A percentile compares a stretch with the other conserved stretches of the same genome.
phyloP scores from a whole-genome alignment of 2,329 filamentous ascomycete genomes.

The Diaporthe vaccinii region DNA sequence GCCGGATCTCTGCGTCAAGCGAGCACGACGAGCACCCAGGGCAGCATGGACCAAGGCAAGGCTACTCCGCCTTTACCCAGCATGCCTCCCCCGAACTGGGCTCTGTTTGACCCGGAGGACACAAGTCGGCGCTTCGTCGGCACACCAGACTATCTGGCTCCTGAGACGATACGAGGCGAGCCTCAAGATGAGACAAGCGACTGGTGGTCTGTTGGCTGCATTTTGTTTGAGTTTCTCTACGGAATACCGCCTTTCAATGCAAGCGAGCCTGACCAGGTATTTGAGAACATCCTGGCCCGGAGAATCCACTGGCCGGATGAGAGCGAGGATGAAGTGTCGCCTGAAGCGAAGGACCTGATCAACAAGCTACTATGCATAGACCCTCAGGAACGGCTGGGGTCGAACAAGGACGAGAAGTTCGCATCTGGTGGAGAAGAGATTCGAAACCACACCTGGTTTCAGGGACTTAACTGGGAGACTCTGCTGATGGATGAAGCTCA shows the following conservation, averaged over 20 bases:
- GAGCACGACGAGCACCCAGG: slow-evolving; percentile 58
- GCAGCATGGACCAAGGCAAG: slow-evolving; percentile 63
- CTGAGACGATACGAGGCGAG: slow-evolving; percentile 94
- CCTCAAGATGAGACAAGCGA: slow-evolving; percentile 98
- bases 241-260: slow-evolving; percentile 96
- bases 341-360: slow-evolving; percentile 93
- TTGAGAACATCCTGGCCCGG: slow-evolving; percentile 93
- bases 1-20: slow-evolving; percentile 73
- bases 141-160: slow-evolving; percentile 95
- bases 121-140: slow-evolving; percentile 94
- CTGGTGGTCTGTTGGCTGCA: slow-evolving; percentile 99
- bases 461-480: slow-evolving; percentile 88
- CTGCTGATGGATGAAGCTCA: slow-evolving; percentile 95
- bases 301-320: slow-evolving; percentile 94
- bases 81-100: slow-evolving; percentile 91
- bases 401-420: slow-evolving; percentile 87
- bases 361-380: slow-evolving; percentile 91
- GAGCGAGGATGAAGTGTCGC: slow-evolving; percentile 81
- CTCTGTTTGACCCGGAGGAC: slow-evolving; percentile 94
- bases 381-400: slow-evolving; percentile 84
- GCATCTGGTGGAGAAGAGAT: slow-evolving; percentile 91
- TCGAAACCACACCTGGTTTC: slow-evolving; percentile 89
- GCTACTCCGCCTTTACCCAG: slow-evolving; percentile 73
- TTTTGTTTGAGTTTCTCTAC: slow-evolving; percentile 95
- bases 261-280: slow-evolving; percentile 89